Conservation (phyloP, 176 grass and related monocot species). For the Olyra latifolia region DNA sequence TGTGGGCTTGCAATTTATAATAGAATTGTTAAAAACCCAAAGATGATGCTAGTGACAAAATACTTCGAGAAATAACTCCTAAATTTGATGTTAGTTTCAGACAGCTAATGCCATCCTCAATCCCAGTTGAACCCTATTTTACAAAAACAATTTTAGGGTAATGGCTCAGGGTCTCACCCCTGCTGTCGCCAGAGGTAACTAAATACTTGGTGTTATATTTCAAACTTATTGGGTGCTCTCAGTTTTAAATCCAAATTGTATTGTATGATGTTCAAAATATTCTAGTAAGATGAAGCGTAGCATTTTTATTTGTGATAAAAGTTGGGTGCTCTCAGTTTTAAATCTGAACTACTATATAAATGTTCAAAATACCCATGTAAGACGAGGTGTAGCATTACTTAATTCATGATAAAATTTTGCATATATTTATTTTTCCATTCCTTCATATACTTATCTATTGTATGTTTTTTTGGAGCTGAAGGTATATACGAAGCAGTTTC, state of each 20-base stretch:
- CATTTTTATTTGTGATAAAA: neutral
- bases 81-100: too few species aligned
- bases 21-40: too few species aligned
- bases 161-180: neutral
- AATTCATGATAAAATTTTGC: neutral
- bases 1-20: too few species aligned
- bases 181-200: neutral
- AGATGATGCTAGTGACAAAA: too few species aligned
- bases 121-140: neutral
- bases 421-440: neutral
- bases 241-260: neutral
- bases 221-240: neutral
- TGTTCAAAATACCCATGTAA: neutral
- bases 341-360: neutral
- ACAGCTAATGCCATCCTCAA: neutral
- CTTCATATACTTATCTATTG: conserved; percentile 21
- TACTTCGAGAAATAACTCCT: too few species aligned
- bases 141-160: neutral
- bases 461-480: conserved; percentile 47
- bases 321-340: neutral
- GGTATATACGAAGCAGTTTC: conserved; percentile 86
- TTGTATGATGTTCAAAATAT: neutral
- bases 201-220: neutral
- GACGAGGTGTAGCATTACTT: neutral
- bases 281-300: neutral